These are phyloP conservation scores for Neopestalotiopsis sp. DNA, from an alignment of 2,329 filamentous ascomycete species.

Conservation along the genomic window DNA sequence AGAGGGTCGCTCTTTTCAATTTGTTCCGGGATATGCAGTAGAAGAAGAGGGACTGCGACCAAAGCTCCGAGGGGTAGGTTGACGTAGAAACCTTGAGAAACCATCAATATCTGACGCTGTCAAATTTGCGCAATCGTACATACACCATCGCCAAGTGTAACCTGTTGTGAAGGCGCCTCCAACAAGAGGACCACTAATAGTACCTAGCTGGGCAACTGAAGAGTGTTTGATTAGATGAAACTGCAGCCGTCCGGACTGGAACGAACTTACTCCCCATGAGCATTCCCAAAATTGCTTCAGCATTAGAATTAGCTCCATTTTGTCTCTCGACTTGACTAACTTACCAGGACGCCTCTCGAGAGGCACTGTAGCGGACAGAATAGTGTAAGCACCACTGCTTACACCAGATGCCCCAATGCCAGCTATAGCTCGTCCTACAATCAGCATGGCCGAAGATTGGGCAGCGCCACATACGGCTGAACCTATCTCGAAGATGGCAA, in stretches of 20 bases:
- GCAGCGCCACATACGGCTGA: slow-evolving; percentile 17
- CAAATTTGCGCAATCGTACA: not conserved
- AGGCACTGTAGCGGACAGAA: slow-evolving; percentile 21
- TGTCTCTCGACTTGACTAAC: not conserved
- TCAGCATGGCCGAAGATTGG: slow-evolving; percentile 19
- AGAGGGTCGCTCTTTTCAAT: not conserved
- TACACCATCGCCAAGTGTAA: slow-evolving; percentile 6
- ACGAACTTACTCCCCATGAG: slow-evolving; percentile 1
- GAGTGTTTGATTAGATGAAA: not conserved
- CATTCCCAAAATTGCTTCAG: not conserved
- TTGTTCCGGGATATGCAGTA: not conserved
- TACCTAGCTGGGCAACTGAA: not conserved
- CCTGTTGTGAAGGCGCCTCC: slow-evolving; percentile 2
- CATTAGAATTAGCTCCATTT: not conserved
- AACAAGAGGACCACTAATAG: not conserved
- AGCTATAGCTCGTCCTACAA: slow-evolving; percentile 21
- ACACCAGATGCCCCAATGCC: slow-evolving; percentile 18
- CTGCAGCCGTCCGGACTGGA: not conserved
- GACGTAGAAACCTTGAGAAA: slow-evolving; percentile 24
- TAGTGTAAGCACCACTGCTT: slow-evolving; percentile 18
- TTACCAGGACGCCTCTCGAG: slow-evolving; percentile 15
- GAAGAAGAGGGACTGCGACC: not conserved
- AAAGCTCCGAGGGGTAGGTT: slow-evolving; percentile 21
- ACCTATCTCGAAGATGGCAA: slow-evolving; percentile 6
- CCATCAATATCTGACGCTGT: not conserved